Percentiles rank a stretch among this genome's conserved stretches.
phyloP scores from a whole-genome alignment of 2,329 filamentous ascomycete genomes.

The Cordyceps fumosorosea region DNA sequence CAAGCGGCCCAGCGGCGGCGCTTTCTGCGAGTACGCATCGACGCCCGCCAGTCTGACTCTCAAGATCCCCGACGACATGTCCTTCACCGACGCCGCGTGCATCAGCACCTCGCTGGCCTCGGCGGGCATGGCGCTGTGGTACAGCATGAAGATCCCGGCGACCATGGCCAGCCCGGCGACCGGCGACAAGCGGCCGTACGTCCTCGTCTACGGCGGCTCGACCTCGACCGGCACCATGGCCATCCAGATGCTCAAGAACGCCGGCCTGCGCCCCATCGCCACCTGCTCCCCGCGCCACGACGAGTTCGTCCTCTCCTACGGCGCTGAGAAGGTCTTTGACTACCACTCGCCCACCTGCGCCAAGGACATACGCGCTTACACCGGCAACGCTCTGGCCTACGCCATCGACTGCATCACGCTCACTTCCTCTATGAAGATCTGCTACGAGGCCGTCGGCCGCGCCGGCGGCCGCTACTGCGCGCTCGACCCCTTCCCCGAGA shows the following conservation, averaged over 20 bases:
- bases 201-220: slow-evolving; percentile 40
- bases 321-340: slow-evolving; percentile 40
- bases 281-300: slow-evolving; percentile 39
- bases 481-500: slow-evolving; percentile 27
- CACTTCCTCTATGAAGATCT: slow-evolving; percentile 26
- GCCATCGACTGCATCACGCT: slow-evolving; percentile 38
- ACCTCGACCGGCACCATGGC: slow-evolving; percentile 37
- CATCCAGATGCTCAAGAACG: slow-evolving; percentile 33
- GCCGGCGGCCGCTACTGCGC: slow-evolving; percentile 32
- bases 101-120: slow-evolving; percentile 22
- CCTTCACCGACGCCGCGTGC: slow-evolving; percentile 21
- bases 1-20: slow-evolving; percentile 18
- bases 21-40: slow-evolving; percentile 25
- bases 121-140: slow-evolving; percentile 25
- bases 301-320: slow-evolving; percentile 32
- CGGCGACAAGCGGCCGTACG: slow-evolving; percentile 13
- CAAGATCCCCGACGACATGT: slow-evolving; percentile 21
- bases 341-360: slow-evolving; percentile 31
- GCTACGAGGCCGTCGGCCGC: slow-evolving; percentile 31
- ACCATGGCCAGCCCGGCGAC: slow-evolving; percentile 16
- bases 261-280: slow-evolving; percentile 34
- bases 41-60: slow-evolving; percentile 18
- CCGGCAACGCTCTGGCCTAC: slow-evolving; percentile 28
- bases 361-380: slow-evolving; percentile 30
- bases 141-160: slow-evolving; percentile 22